These are phyloP conservation scores for Flaveria bidentis DNA, from an alignment of 129 eudicot species.

Conservation along the genomic window DNA sequence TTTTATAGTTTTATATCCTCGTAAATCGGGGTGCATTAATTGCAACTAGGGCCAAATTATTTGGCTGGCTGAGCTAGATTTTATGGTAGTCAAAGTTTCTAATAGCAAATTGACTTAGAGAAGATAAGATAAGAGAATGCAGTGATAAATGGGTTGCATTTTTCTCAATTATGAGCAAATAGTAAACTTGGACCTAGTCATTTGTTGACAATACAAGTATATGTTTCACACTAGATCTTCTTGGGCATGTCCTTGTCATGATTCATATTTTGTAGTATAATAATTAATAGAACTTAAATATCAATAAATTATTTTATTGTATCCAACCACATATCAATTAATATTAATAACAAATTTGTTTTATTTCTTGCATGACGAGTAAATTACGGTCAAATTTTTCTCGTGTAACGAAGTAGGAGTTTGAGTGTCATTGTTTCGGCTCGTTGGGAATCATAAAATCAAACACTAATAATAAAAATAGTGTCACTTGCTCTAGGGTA, in stretches of 20 bases:
- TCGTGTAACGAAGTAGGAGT: no score
- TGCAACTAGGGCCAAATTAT: not conserved
- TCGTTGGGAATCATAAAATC: no score
- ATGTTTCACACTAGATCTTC: slow-evolving; percentile 7
- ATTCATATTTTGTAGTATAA: not conserved
- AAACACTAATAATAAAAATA: no score
- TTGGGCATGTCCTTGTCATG: not conserved
- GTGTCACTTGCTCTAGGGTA: no score
- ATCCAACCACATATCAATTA: not conserved
- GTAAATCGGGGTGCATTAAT: not conserved
- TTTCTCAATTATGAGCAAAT: not conserved
- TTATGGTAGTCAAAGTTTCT: not conserved
- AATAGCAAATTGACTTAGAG: not conserved
- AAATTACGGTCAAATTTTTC: no score
- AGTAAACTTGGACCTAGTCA: slow-evolving; percentile 22
- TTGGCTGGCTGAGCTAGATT: not conserved
- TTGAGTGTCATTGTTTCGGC: no score
- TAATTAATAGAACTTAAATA: not conserved
- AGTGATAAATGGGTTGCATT: not conserved
- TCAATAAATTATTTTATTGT: not conserved
- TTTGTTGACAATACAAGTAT: not conserved
- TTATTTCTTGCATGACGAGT: no score
- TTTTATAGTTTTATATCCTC: no score
- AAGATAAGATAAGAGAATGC: not conserved
- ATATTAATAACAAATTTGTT: not conserved